Evolutionary conservation across 176 grass and related monocot species (phyloP).

Genomic region (Cocos nucifera): DNA sequence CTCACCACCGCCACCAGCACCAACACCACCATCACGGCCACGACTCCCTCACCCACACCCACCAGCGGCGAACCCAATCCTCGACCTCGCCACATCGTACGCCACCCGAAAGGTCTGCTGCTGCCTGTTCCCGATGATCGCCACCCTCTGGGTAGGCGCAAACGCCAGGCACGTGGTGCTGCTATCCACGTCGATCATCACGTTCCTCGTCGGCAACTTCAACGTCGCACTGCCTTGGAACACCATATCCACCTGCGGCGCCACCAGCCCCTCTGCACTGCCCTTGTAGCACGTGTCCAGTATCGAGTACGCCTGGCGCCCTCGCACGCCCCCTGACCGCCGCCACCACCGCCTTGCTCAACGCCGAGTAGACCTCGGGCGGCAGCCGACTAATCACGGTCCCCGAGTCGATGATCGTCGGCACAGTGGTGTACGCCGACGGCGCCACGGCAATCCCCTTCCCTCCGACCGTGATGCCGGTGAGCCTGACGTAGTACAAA

Average conservation of each 20-base stretch:
- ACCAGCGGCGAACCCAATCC: constrained; percentile 25
- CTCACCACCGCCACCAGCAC: too few species aligned
- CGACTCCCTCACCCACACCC: constrained; percentile 9
- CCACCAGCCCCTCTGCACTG: not conserved
- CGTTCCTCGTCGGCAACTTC: constrained; percentile 20
- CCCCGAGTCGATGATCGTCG: constrained; percentile 29
- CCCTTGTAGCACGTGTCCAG: constrained; percentile 34
- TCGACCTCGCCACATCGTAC: constrained; percentile 22
- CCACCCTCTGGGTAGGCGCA: constrained; percentile 5
- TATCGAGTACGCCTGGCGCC: constrained; percentile 24
- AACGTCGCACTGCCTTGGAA: constrained; percentile 27
- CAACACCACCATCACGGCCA: not conserved
- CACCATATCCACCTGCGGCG: constrained; percentile 23
- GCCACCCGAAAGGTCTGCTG: constrained; percentile 29
- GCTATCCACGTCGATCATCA: constrained; percentile 25
- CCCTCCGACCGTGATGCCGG: not conserved
- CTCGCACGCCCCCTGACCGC: not conserved
- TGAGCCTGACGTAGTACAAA: constrained; percentile 8
- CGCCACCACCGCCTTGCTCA: constrained; percentile 18
- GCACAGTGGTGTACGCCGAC: not conserved
- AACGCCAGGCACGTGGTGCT: constrained; percentile 30
- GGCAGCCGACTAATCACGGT: constrained; percentile 35
- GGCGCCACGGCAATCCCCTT: constrained; percentile 1
- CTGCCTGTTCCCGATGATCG: constrained; percentile 40
- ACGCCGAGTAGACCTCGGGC: constrained; percentile 17